Evolutionary conservation across 768 basidiomycete genomes (phyloP), one percentile per base, ranked within the genome.

Genomic region (Porphyrellus cyaneotinctus): DNA sequence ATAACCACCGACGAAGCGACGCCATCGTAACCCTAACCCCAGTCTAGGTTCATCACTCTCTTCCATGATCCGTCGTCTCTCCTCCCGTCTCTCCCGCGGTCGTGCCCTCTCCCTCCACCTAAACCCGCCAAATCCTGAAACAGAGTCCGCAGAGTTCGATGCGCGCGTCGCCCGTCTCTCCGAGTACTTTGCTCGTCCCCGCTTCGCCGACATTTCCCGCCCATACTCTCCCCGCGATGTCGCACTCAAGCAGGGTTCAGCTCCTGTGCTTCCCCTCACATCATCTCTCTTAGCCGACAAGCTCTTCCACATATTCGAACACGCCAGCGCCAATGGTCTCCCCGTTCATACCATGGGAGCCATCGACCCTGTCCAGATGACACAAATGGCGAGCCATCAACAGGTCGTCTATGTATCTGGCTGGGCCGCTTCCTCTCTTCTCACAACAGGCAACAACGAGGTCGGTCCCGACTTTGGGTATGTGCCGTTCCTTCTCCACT

Each of bases 361-460:
- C 5, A 87, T 97, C 56, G 95, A 97, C 66, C 92, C 93, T 0
- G 81, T 94, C 14, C 93, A 91, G 72, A 91, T 94, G 88, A 93
- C 91, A 0, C 93, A 97, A 72, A 91, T 92, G 89, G 94, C 91
- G 9, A 74, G 74, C 47, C 80, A 89, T 62, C 88, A 91, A 62
- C 88, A 97, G 64, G 84, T 88, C 31, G 81, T 93, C 3, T 97
- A 97, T 62, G 75, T 97, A n/a, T 90, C 88, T 45, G 94, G 95
- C 11, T 95, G 93, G 93, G 92, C 90, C 14, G 79, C 84, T 23
- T 89, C 87, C 39, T 91, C 88, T 58, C 77, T 93, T 43, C 74
- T 95, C 47, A 94, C 93, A 6, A 94, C 93, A 2, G 90, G 85
- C 9, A 88, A 84, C 66, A 95, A 93, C 67, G 91, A 95, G 71